Percentiles rank a stretch among this genome's conserved stretches.
Evolutionary conservation across 140 eudicot genomes (phyloP).

Genomic region (Senecio squalidus): DNA sequence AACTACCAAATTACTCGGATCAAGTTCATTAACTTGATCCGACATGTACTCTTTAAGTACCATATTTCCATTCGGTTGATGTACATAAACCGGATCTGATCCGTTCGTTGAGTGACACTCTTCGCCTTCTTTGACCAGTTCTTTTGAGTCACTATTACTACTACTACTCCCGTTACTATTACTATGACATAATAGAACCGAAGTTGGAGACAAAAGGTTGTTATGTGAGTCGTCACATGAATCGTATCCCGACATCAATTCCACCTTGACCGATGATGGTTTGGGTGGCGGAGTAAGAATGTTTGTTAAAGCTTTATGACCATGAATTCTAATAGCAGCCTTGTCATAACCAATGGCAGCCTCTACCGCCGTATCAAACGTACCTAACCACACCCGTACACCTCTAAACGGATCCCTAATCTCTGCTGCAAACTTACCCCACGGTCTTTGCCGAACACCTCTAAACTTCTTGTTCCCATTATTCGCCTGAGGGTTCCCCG

Average conservation of each 20-base stretch:
- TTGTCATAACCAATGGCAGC: slow-evolving; percentile 72
- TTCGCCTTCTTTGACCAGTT: slow-evolving; percentile 26
- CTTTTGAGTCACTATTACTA: slow-evolving; percentile 12
- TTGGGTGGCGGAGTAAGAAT: slow-evolving; percentile 36
- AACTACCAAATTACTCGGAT: no score
- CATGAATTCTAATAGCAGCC: slow-evolving; percentile 58
- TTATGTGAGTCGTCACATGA: slow-evolving; percentile 35
- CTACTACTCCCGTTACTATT: slow-evolving; percentile 11
- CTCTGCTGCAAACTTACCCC: slow-evolving; percentile 17
- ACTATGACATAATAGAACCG: slow-evolving; percentile 40
- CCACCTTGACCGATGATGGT: slow-evolving; percentile 17
- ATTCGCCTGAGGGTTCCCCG: slow-evolving; percentile 13
- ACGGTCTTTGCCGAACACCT: slow-evolving; percentile 10
- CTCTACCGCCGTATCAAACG: slow-evolving; percentile 28
- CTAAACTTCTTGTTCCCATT: not conserved
- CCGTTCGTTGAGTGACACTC: slow-evolving; percentile 31
- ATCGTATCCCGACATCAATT: slow-evolving; percentile 36
- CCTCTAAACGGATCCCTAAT: slow-evolving; percentile 9
- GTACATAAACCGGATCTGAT: slow-evolving; percentile 15
- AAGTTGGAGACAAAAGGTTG: slow-evolving; percentile 44
- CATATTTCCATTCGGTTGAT: no score
- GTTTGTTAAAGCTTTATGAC: slow-evolving; percentile 51
- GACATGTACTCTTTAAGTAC: no score
- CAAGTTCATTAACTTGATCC: not conserved
- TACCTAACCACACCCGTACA: slow-evolving; percentile 44